Evolutionary conservation across 108 stramenopile species (phyloP).

Genomic region (Skeletonema grethae): DNA sequence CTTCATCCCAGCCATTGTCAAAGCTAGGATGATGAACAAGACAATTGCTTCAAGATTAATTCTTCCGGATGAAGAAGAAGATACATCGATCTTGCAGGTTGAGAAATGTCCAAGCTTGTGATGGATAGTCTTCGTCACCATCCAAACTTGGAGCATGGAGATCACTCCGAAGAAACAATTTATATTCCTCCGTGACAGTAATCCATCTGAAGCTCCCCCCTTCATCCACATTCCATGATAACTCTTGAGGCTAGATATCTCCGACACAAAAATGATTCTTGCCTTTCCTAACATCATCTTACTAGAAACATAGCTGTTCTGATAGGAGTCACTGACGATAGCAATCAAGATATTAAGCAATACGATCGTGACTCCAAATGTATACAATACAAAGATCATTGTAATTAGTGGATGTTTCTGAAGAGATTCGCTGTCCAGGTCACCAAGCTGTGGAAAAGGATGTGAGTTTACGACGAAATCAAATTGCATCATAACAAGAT

Average conservation of each 20-base stretch:
- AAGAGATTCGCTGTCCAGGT: slow-evolving; percentile 10
- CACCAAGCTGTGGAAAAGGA: slow-evolving; percentile 7
- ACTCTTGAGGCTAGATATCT: slow-evolving; percentile 1
- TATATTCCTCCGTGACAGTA: neutral
- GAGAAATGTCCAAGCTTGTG: neutral
- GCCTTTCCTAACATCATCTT: slow-evolving; percentile 23
- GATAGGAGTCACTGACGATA: slow-evolving; percentile 26
- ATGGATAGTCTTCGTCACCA: slow-evolving; percentile 3
- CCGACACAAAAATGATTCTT: slow-evolving; percentile 10
- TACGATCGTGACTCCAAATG: slow-evolving; percentile 19
- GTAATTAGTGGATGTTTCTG: slow-evolving; percentile 16
- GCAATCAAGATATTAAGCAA: slow-evolving; percentile 22
- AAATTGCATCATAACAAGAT: neutral
- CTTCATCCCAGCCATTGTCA: neutral
- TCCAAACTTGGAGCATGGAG: slow-evolving; percentile 2
- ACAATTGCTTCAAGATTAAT: neutral
- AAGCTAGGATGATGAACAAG: neutral
- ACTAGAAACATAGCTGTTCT: slow-evolving; percentile 6
- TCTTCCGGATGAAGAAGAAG: neutral
- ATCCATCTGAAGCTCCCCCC: neutral
- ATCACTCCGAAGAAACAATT: slow-evolving; percentile 1
- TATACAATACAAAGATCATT: slow-evolving; percentile 17
- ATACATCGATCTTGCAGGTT: neutral
- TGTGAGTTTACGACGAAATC: neutral
- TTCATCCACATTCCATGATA: slow-evolving; percentile 6